Percentiles rank a stretch among this genome's conserved stretches.
These are phyloP conservation scores for Erodium chrysanthum DNA, from an alignment of 441 rosid genomes.

Conservation along the genomic window DNA sequence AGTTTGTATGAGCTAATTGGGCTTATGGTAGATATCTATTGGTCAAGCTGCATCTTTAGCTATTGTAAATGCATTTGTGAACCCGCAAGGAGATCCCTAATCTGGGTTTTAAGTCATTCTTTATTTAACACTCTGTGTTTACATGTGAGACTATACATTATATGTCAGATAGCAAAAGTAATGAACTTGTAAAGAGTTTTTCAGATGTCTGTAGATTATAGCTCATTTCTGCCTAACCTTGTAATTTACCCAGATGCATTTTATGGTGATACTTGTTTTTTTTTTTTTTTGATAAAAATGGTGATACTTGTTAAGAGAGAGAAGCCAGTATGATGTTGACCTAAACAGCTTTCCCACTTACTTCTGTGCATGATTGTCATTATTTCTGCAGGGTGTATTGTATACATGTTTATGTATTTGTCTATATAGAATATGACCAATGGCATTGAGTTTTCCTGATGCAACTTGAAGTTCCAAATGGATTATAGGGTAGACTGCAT, in stretches of 20 bases:
- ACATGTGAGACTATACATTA: neutral
- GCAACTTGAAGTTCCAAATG: neutral
- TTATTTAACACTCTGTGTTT: conserved; percentile 9
- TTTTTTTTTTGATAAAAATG: too few species aligned
- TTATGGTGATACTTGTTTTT: neutral
- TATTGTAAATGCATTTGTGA: conserved; percentile 20
- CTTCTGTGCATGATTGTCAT: neutral
- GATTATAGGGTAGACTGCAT: neutral
- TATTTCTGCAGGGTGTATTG: neutral
- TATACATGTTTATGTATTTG: neutral
- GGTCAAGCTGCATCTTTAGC: neutral
- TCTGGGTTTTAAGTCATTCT: conserved; percentile 20
- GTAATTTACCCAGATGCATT: neutral
- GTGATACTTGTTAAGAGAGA: too few species aligned
- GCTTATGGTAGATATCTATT: conserved; percentile 10
- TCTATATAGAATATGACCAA: neutral
- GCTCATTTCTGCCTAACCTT: neutral
- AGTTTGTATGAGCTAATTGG: conserved; percentile 17
- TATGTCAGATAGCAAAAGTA: neutral
- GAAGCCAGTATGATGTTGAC: conserved; percentile 1
- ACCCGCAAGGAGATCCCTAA: conserved; percentile 29
- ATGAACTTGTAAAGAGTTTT: too few species aligned
- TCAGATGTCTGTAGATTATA: too few species aligned
- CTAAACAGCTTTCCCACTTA: neutral
- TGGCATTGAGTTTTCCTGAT: neutral